Percentiles rank a stretch among this genome's conserved stretches.
Conservation (phyloP, 306 rosid species). For the Inga oerstediana region DNA sequence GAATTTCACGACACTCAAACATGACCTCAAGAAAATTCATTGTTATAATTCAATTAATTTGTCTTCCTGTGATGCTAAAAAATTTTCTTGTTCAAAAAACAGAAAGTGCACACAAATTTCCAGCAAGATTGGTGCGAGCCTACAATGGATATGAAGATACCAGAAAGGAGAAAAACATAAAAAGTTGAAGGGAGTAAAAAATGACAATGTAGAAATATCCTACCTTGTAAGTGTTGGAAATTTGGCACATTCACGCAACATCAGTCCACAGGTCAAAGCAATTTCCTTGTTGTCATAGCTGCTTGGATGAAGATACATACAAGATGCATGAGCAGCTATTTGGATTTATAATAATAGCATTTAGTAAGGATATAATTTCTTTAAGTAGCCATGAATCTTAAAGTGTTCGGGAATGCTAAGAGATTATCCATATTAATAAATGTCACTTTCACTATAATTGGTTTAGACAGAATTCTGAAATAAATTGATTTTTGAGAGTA, state of each 20-base stretch:
- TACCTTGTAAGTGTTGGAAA: conserved; percentile 83
- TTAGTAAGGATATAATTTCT: neutral
- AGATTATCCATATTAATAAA: conserved; percentile 27
- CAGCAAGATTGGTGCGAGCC: conserved; percentile 24
- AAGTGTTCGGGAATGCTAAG: conserved; percentile 11
- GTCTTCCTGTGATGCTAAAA: conserved; percentile 10
- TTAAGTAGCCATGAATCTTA: conserved; percentile 19
- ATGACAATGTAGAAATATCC: conserved; percentile 33
- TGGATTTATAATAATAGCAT: conserved; percentile 16
- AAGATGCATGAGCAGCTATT: conserved; percentile 18
- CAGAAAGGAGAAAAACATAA: conserved; percentile 13
- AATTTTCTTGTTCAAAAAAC: neutral
- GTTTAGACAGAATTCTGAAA: conserved; percentile 22
- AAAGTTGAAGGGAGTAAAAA: neutral
- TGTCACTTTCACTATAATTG: conserved; percentile 28
- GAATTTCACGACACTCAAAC: conserved; percentile 12
- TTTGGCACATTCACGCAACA: conserved; percentile 97
- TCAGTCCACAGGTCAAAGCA: conserved; percentile 87
- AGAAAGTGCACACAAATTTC: conserved; percentile 6
- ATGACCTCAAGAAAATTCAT: conserved; percentile 6
- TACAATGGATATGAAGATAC: conserved; percentile 21
- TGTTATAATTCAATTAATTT: conserved; percentile 17
- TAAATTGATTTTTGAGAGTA: conserved; percentile 9
- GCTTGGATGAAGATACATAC: conserved; percentile 37
- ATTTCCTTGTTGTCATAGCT: conserved; percentile 98